Conservation (phyloP, 345 rosid genomes). For the Aegle marmelos region DNA sequence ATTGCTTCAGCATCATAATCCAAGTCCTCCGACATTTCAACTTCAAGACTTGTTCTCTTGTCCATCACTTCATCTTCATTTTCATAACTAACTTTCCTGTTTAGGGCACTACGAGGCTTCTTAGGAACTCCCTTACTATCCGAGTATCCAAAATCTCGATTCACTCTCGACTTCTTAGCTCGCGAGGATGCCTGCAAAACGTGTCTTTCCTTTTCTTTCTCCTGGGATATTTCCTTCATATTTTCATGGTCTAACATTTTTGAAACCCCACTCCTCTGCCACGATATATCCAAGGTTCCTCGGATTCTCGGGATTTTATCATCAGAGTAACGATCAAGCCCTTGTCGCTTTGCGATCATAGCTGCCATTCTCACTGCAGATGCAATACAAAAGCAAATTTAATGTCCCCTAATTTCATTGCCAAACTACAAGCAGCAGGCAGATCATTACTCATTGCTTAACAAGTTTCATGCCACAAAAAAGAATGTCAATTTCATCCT, state of each 20-base stretch:
- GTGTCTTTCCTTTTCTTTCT: neutral
- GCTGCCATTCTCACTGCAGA: constrained; percentile 41
- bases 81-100: constrained; percentile 1
- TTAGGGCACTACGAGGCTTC: constrained; percentile 17
- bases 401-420: neutral
- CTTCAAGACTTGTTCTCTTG: neutral
- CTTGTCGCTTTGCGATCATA: constrained; percentile 24
- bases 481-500: neutral
- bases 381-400: neutral
- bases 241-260: neutral
- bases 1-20: constrained; percentile 24
- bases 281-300: neutral
- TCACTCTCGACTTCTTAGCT: constrained; percentile 14
- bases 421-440: neutral
- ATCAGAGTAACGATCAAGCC: constrained; percentile 5
- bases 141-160: constrained; percentile 2
- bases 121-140: constrained; percentile 16
- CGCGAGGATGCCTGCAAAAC: neutral
- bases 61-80: constrained; percentile 1
- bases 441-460: neutral
- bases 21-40: constrained; percentile 13
- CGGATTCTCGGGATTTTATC: constrained; percentile 8
- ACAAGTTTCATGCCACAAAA: neutral
- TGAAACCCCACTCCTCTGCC: constrained; percentile 23
- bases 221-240: neutral